Percentiles rank a stretch among this genome's conserved stretches.
These are phyloP conservation scores for Phaeoacremonium minimum DNA, from an alignment of 2,329 filamentous ascomycete genomes.

Conservation along the genomic window DNA sequence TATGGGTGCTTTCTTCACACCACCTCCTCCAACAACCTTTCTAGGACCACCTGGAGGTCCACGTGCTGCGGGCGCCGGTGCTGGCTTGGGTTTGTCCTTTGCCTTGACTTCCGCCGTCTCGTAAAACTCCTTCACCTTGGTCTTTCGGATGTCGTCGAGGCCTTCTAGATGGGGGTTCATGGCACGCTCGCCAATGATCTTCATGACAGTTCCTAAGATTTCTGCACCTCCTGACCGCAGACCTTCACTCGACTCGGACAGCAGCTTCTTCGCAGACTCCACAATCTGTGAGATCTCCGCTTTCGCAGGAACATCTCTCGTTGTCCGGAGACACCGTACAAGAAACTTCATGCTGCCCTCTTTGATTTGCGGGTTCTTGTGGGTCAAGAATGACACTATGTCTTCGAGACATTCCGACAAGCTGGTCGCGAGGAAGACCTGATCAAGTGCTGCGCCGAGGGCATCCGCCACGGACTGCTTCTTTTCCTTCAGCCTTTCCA, in stretches of 20 bases:
- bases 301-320: slow-evolving; percentile 77
- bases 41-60: slow-evolving; percentile 43
- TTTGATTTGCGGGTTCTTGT: slow-evolving; percentile 98
- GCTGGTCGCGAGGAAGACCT: slow-evolving; percentile 59
- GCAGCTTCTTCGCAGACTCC: slow-evolving; percentile 83
- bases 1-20: slow-evolving; percentile 43
- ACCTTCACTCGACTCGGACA: slow-evolving; percentile 83
- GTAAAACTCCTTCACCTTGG: slow-evolving; percentile 90
- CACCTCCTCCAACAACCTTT: slow-evolving; percentile 40
- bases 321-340: slow-evolving; percentile 80
- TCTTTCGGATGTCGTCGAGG: slow-evolving; percentile 91
- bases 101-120: slow-evolving; percentile 80
- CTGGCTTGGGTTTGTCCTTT: slow-evolving; percentile 87
- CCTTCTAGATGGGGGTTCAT: slow-evolving; percentile 93
- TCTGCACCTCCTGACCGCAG: slow-evolving; percentile 88
- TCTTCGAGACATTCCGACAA: slow-evolving; percentile 89
- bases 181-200: slow-evolving; percentile 92
- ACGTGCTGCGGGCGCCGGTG: slow-evolving; percentile 54
- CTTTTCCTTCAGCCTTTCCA: slow-evolving; percentile 97
- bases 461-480: slow-evolving; percentile 87
- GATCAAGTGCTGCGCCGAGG: slow-evolving; percentile 77
- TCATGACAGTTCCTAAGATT: slow-evolving; percentile 91
- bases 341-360: slow-evolving; percentile 92
- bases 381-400: slow-evolving; percentile 74
- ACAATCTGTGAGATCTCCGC: slow-evolving; percentile 79